phyloP scores from a whole-genome alignment of 139 green algal species.

The Volvox africanus region DNA sequence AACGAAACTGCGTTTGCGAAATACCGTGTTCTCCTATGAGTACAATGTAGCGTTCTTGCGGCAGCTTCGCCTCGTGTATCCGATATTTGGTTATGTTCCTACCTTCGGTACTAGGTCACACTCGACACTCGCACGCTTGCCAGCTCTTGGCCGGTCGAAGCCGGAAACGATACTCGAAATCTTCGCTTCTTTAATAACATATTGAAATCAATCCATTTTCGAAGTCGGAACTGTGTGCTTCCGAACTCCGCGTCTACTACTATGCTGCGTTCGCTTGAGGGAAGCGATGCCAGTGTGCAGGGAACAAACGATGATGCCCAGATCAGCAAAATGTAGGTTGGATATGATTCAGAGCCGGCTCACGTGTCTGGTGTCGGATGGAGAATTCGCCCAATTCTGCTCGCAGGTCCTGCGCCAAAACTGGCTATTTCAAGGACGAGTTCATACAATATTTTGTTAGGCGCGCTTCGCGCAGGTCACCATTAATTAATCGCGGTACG shows the following conservation, averaged over 20 bases:
- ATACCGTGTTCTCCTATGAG: too few relatives aligned
- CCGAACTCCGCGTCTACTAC: not conserved
- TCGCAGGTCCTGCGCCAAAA: constrained; percentile 72
- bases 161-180: too few relatives aligned
- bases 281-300: constrained; percentile 73
- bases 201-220: too few relatives aligned
- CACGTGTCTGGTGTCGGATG: not conserved
- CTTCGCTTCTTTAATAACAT: too few relatives aligned
- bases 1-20: too few relatives aligned
- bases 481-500: constrained; percentile 91
- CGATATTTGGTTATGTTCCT: too few relatives aligned
- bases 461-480: constrained; percentile 66
- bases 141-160: too few relatives aligned
- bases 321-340: constrained; percentile 85
- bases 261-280: constrained; percentile 34
- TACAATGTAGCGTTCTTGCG: too few relatives aligned
- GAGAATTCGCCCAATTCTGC: not conserved
- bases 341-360: not conserved
- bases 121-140: too few relatives aligned
- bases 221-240: too few relatives aligned
- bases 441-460: constrained; percentile 89
- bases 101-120: too few relatives aligned
- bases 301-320: constrained; percentile 93
- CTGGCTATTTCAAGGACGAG: constrained; percentile 89
- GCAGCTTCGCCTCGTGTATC: too few relatives aligned